Percentiles rank a stretch among this genome's conserved stretches.
Conservation (phyloP, 2,329 filamentous ascomycete genomes). For the Furcasterigmium sp. region DNA sequence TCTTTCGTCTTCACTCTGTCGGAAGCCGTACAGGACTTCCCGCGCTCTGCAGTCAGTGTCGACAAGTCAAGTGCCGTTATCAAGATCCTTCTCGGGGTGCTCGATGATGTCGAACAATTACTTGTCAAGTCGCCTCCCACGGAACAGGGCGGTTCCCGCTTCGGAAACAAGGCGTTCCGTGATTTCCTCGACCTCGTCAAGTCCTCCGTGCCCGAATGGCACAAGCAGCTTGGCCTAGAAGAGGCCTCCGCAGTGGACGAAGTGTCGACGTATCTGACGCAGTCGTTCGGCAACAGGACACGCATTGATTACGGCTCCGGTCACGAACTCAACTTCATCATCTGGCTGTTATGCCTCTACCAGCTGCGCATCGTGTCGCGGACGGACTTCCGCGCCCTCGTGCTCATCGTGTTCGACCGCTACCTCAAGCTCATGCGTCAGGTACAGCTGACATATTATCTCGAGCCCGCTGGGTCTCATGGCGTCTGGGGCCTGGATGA, state of each 20-base stretch:
- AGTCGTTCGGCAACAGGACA: conserved; percentile 79
- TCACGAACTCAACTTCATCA: conserved; percentile 94
- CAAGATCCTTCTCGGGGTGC: conserved; percentile 59
- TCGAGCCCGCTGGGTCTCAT: conserved; percentile 94
- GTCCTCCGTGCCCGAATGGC: conserved; percentile 55
- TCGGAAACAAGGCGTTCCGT: conserved; percentile 91
- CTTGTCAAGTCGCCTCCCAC: conserved; percentile 69
- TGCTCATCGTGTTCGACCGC: conserved; percentile 71
- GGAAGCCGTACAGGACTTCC: conserved; percentile 69
- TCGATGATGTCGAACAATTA: conserved; percentile 64
- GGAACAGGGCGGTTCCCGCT: conserved; percentile 82
- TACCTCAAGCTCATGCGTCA: conserved; percentile 85
- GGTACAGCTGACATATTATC: conserved; percentile 88
- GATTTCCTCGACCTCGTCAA: conserved; percentile 68
- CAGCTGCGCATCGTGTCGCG: conserved; percentile 62
- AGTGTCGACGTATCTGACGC: conserved; percentile 70
- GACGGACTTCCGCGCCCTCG: conserved; percentile 66
- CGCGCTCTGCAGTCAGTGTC: conserved; percentile 58
- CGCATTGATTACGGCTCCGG: conserved; percentile 96
- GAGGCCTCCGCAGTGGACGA: conserved; percentile 57
- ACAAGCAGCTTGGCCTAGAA: conserved; percentile 51
- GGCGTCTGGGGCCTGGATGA: conserved; percentile 98
- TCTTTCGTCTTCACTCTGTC: conserved; percentile 84
- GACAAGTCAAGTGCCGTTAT: conserved; percentile 54
- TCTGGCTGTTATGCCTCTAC: conserved; percentile 94